Base-by-base conservation (phyloP, 768 basidiomycete genomes). In the Vararia minispora region DNA sequence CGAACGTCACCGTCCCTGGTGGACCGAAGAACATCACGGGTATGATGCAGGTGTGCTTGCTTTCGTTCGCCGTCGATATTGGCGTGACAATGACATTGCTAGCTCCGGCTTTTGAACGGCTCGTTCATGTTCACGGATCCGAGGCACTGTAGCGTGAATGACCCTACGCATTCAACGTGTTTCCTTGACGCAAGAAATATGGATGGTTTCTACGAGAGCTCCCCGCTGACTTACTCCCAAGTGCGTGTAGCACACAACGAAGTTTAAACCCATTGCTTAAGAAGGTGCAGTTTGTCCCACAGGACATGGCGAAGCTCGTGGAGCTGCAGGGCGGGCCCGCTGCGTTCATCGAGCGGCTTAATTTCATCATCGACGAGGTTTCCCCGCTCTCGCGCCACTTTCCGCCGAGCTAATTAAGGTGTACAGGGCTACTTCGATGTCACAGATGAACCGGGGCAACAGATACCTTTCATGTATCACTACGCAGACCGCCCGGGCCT, bases 401-500 rank as follows among this genome's bases (percentile, higher is more conserved):
- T 14, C 17, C 10, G 3, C 30, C 37, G 10, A 14, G 33, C 29
- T 20, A 27, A 21, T 8, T 33, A 11, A 10, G 28, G 7, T 35
- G 16, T 28, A 4, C 31, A 77, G 68, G 60, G 62, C 28, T 79
- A 75, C 53, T 78, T 78, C 44, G 76, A 78, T 41, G 60, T 65
- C 0, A 76, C 75, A 7, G 65, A 79, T 48, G 77, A 79, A 47
- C 76, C 76, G 1, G 76, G 75, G 3, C 74, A 76, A 46, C 74
- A 77, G 46, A 78, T 79, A 47, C 76, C 76, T 1, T 76, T 68
- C 54, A 78, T 78, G 76, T 78, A 77, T 47, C 76, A 79, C 56
- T 79, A 79, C 46, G 76, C 71, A 2, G 68, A 77, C 51, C 59
- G 62, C 2, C 76, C 77, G 0, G 74, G 74, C 2, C 52, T 70